Percentiles rank a stretch among this genome's conserved stretches.
Evolutionary conservation across 2,329 filamentous ascomycete genomes (phyloP).

Genomic region (Hypoxylon sp.): DNA sequence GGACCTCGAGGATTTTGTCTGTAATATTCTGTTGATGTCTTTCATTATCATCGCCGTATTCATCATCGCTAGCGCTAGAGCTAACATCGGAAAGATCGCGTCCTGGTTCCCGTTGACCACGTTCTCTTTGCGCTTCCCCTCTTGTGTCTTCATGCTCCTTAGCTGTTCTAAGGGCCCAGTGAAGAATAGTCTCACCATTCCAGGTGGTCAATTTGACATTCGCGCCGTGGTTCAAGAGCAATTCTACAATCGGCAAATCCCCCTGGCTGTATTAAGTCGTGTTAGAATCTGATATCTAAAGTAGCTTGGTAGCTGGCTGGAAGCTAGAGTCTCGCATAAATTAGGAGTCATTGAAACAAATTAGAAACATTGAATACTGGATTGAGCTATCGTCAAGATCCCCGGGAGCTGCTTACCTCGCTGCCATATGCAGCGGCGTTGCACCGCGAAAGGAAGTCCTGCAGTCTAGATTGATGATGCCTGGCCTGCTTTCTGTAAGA

Average conservation of each 20-base stretch:
- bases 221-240: background rate
- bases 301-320: background rate
- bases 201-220: constrained; percentile 1
- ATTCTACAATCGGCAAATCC: background rate
- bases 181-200: constrained; percentile 3
- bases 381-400: background rate
- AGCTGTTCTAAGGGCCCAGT: constrained; percentile 3
- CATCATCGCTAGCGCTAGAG: background rate
- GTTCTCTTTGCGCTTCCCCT: background rate
- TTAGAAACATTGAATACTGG: too few species aligned
- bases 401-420: background rate
- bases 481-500: background rate
- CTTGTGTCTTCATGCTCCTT: background rate
- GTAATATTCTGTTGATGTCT: background rate
- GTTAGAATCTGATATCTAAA: background rate
- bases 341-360: too few species aligned
- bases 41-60: background rate
- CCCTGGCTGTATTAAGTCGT: background rate
- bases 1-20: background rate
- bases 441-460: background rate
- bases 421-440: constrained; percentile 2
- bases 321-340: background rate
- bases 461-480: background rate
- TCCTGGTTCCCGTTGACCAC: background rate
- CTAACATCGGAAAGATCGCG: background rate